These are phyloP conservation scores for Fonsecaea pugnacius DNA, from an alignment of 2,329 filamentous ascomycete species.

Conservation along the genomic window DNA sequence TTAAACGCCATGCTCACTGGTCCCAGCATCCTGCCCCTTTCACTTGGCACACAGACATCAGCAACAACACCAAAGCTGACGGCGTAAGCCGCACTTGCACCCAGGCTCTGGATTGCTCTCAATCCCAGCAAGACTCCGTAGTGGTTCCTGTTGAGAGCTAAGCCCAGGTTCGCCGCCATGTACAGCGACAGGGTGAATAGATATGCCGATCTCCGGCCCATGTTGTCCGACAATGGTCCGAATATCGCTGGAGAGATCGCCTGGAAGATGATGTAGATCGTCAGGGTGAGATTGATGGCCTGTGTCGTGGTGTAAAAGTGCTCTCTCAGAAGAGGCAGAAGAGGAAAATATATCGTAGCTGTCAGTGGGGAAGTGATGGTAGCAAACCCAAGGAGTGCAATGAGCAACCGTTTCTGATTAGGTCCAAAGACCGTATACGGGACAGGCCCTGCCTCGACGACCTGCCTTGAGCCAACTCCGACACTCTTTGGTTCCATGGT, in stretches of 20 bases:
- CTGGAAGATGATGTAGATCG: constrained; percentile 53
- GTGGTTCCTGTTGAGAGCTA: constrained; percentile 44
- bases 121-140: constrained; percentile 46
- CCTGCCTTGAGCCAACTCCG: background rate
- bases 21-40: constrained; percentile 51
- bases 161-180: constrained; percentile 47
- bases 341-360: constrained; percentile 56
- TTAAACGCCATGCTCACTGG: constrained; percentile 40
- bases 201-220: constrained; percentile 56
- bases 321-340: constrained; percentile 46
- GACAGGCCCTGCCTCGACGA: background rate
- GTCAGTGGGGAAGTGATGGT: constrained; percentile 52
- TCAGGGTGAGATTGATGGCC: constrained; percentile 39
- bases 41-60: constrained; percentile 47
- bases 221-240: constrained; percentile 55
- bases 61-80: constrained; percentile 47
- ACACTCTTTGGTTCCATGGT: background rate
- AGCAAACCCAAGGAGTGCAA: constrained; percentile 22
- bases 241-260: constrained; percentile 58
- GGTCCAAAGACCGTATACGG: constrained; percentile 20
- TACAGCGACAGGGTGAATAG: constrained; percentile 52
- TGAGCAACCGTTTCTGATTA: constrained; percentile 19
- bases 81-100: constrained; percentile 48
- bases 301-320: constrained; percentile 40
- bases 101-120: constrained; percentile 50